Conservation (phyloP, 257 asterid genomes). For the Rubia yunnanensis region DNA sequence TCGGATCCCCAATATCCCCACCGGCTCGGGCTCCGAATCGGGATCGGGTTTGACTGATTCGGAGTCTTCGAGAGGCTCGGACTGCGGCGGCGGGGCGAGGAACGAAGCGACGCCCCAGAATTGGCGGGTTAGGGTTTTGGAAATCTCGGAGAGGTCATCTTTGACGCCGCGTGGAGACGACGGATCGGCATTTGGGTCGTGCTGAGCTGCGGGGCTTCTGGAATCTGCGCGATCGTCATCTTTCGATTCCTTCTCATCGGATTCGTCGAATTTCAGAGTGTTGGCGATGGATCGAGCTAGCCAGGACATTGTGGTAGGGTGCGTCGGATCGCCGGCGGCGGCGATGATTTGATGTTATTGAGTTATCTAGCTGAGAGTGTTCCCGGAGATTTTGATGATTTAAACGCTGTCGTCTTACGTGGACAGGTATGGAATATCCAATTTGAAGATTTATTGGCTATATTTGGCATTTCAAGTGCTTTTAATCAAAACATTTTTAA, state of each 20-base stretch:
- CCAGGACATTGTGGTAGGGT: constrained; percentile 67
- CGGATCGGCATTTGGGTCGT: constrained; percentile 19
- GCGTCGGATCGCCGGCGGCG: constrained; percentile 3
- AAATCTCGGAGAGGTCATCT: constrained; percentile 89
- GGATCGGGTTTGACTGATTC: background rate
- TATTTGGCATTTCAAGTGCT: no score
- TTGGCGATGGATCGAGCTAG: constrained; percentile 89
- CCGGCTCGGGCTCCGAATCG: constrained; percentile 16
- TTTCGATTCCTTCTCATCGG: constrained; percentile 24
- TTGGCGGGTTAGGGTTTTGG: constrained; percentile 78
- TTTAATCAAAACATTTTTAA: no score
- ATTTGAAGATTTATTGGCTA: no score
- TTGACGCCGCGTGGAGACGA: constrained; percentile 71
- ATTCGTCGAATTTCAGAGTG: constrained; percentile 65
- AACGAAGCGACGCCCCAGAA: constrained; percentile 99
- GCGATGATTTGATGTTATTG: background rate
- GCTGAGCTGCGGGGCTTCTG: constrained; percentile 19
- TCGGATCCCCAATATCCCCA: constrained; percentile 48
- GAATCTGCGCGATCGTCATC: constrained; percentile 11
- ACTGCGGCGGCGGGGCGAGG: constrained; percentile 82
- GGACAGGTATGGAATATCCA: background rate
- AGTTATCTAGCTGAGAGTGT: background rate
- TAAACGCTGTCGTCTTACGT: constrained; percentile 4
- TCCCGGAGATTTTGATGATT: background rate
- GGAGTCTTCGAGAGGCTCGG: constrained; percentile 1